These are phyloP conservation scores for Beta macrorhiza DNA, from an alignment of 179 eudicot species.

Conservation along the genomic window DNA sequence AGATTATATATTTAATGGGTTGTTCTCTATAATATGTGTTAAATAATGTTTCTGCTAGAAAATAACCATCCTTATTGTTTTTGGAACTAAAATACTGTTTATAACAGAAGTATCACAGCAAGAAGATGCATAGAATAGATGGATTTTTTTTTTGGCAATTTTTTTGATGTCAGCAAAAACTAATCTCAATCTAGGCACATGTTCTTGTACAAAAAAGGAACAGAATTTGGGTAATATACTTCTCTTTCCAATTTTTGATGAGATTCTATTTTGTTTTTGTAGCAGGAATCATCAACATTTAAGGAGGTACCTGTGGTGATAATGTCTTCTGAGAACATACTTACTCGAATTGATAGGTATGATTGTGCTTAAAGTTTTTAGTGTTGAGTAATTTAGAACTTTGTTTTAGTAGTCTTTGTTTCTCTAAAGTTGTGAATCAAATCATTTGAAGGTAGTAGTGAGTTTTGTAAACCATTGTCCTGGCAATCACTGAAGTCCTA, in stretches of 20 bases:
- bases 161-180: not conserved
- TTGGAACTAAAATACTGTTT: not conserved
- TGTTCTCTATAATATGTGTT: too few relatives aligned
- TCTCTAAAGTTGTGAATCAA: not conserved
- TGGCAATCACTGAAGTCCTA: not conserved
- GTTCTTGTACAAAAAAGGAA: not conserved
- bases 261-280: conserved; percentile 1
- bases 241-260: conserved; percentile 14
- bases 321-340: conserved; percentile 51
- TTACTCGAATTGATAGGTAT: conserved; percentile 46
- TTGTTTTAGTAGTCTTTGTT: not conserved
- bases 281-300: conserved; percentile 44
- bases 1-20: too few relatives aligned
- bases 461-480: not conserved
- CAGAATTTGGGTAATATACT: not conserved
- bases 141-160: not conserved
- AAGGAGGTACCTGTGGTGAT: conserved; percentile 47
- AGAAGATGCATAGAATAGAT: not conserved
- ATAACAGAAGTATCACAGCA: not conserved
- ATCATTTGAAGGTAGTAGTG: not conserved
- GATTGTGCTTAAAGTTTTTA: not conserved
- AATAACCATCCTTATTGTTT: too few relatives aligned
- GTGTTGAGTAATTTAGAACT: not conserved
- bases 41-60: too few relatives aligned
- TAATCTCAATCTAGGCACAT: not conserved